phyloP scores from a whole-genome alignment of 2,329 filamentous ascomycete genomes.

The Xylariaceae sp. region DNA sequence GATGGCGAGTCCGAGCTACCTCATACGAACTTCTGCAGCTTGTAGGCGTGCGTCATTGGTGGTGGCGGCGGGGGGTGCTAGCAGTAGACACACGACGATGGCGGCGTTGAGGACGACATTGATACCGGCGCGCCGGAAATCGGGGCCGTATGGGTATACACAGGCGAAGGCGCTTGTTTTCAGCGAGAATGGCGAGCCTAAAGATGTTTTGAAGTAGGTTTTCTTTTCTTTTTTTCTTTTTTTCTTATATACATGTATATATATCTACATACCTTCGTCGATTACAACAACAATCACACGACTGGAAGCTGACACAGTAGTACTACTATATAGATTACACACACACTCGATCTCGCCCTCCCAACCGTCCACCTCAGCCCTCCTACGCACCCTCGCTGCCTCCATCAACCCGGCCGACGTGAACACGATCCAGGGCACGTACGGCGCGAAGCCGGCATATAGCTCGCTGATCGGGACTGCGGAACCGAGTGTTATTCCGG shows the following conservation, averaged over 20 bases:
- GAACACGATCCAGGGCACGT: constrained; percentile 96
- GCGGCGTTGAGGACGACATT: constrained; percentile 5
- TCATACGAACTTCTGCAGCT: too few relatives aligned
- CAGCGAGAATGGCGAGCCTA: constrained; percentile 69
- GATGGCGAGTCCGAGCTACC: too few relatives aligned
- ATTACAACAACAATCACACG: neutral
- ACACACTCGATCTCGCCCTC: constrained; percentile 72
- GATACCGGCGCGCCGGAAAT: constrained; percentile 44
- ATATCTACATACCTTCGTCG: neutral
- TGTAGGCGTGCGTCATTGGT: too few relatives aligned
- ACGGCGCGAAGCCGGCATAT: constrained; percentile 80
- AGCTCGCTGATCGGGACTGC: constrained; percentile 71
- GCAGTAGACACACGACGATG: too few relatives aligned
- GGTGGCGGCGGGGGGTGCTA: too few relatives aligned
- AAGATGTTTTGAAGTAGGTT: constrained; percentile 60
- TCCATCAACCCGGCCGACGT: constrained; percentile 97
- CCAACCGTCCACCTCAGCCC: constrained; percentile 61
- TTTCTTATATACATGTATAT: neutral
- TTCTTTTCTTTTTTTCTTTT: neutral
- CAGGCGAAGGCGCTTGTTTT: constrained; percentile 81
- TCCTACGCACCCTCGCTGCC: constrained; percentile 81
- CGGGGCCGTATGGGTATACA: constrained; percentile 72
- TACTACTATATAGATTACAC: constrained; percentile 51
- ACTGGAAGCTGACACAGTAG: constrained; percentile 1
- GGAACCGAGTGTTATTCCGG: constrained; percentile 71